phyloP scores from a whole-genome alignment of 768 basidiomycete genomes.

The Boletus huronensis region DNA sequence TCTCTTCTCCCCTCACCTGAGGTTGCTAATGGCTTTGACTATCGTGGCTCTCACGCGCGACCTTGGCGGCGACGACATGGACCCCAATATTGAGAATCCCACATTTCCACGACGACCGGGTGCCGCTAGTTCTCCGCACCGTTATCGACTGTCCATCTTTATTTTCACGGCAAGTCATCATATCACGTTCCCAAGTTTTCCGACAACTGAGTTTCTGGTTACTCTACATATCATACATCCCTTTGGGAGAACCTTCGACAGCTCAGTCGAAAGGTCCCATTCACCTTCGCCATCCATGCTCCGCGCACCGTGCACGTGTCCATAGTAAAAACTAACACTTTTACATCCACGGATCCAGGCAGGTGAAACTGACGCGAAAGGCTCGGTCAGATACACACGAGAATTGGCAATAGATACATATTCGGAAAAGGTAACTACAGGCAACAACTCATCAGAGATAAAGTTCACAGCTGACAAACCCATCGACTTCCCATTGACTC shows the following conservation, averaged over 20 bases:
- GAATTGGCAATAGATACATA: background rate
- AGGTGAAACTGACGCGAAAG: background rate
- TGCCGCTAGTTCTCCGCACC: background rate
- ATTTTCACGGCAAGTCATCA: background rate
- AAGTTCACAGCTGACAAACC: slow-evolving; percentile 14
- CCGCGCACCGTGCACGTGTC: background rate
- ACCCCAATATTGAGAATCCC: slow-evolving; percentile 1
- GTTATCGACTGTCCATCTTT: background rate
- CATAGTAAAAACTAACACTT: background rate
- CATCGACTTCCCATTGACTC: no score
- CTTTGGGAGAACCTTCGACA: background rate
- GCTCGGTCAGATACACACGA: background rate
- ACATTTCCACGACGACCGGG: slow-evolving; percentile 21
- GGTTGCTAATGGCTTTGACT: background rate
- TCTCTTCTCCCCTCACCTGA: background rate
- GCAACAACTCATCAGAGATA: slow-evolving; percentile 10
- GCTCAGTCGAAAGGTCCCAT: background rate
- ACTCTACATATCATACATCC: background rate
- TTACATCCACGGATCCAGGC: background rate
- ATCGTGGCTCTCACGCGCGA: slow-evolving; percentile 4
- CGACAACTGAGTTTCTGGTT: background rate
- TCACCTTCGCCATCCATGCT: background rate
- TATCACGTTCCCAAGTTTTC: background rate
- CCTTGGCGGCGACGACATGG: slow-evolving; percentile 11
- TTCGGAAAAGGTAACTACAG: background rate